A percentile compares a stretch with the other conserved stretches of the same genome.
Conservation (phyloP, 2,329 filamentous ascomycete species). For the Moelleriella libera region DNA sequence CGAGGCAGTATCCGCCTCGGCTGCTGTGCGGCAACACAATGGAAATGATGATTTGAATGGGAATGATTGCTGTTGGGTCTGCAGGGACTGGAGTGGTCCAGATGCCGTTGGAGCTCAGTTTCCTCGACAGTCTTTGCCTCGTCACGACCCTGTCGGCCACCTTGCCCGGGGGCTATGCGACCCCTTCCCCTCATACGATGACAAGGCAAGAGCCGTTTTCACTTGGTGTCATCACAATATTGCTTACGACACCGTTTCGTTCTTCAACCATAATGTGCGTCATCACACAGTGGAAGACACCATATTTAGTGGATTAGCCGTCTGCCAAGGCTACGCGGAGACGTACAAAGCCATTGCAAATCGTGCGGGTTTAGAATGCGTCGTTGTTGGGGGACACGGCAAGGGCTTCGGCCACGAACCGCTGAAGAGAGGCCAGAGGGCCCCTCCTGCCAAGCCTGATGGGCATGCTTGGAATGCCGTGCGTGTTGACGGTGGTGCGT, state of each 20-base stretch:
- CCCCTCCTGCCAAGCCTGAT: constrained; percentile 47
- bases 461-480: constrained; percentile 92
- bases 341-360: constrained; percentile 68
- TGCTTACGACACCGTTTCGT: constrained; percentile 64
- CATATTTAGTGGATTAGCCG: constrained; percentile 63
- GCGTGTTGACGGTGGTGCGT: constrained; percentile 68
- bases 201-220: constrained; percentile 88
- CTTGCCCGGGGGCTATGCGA: constrained; percentile 66
- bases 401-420: constrained; percentile 68
- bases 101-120: constrained; percentile 68
- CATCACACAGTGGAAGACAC: constrained; percentile 57
- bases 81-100: constrained; percentile 75
- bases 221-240: constrained; percentile 95
- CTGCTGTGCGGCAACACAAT: constrained; percentile 10
- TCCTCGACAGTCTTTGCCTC: constrained; percentile 57
- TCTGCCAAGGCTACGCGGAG: constrained; percentile 83
- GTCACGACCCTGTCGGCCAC: constrained; percentile 50
- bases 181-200: constrained; percentile 68
- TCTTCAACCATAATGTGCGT: constrained; percentile 59
- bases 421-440: constrained; percentile 45
- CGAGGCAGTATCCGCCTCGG: constrained; percentile 23
- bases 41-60: not conserved
- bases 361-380: constrained; percentile 64
- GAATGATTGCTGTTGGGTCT: constrained; percentile 51
- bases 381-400: constrained; percentile 64